A percentile compares a stretch with the other conserved stretches of the same genome.
Evolutionary conservation across 2,329 filamentous ascomycete genomes (phyloP).

Genomic region (Orbilia oligospora): DNA sequence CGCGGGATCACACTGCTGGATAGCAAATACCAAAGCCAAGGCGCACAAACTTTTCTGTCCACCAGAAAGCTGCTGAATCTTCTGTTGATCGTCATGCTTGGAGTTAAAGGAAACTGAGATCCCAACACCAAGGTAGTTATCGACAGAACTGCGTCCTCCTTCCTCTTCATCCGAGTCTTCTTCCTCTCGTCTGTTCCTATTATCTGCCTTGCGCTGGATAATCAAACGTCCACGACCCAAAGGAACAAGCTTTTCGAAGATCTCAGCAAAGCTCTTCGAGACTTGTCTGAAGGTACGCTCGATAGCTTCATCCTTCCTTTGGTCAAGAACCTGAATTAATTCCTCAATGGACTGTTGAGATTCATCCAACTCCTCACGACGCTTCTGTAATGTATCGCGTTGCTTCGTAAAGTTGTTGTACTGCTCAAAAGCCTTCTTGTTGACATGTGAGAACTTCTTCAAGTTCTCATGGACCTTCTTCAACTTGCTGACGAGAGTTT

Average conservation of each 20-base stretch:
- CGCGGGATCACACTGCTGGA: constrained; percentile 95
- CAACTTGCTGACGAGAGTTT: constrained; percentile 79
- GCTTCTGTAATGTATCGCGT: constrained; percentile 86
- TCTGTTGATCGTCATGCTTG: constrained; percentile 97
- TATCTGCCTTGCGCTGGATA: constrained; percentile 89
- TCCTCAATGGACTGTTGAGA: constrained; percentile 91
- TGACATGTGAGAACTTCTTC: constrained; percentile 97
- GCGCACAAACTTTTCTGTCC: constrained; percentile 94
- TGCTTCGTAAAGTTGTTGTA: constrained; percentile 97
- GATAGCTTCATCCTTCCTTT: constrained; percentile 97
- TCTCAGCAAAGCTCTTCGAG: constrained; percentile 88
- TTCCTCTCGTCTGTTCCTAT: constrained; percentile 70
- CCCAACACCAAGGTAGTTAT: constrained; percentile 95
- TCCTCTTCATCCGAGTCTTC: constrained; percentile 78
- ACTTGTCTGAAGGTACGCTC: constrained; percentile 99
- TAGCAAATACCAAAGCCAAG: constrained; percentile 98
- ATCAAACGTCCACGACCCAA: constrained; percentile 91
- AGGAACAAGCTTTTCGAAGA: constrained; percentile 95
- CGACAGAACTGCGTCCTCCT: constrained; percentile 73
- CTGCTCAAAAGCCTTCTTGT: constrained; percentile 99
- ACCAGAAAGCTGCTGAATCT: constrained; percentile 95
- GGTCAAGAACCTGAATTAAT: constrained; percentile 91
- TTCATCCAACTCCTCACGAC: constrained; percentile 87
- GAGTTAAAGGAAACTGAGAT: constrained; percentile 99
- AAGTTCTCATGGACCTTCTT: constrained; percentile 92